A percentile compares a stretch with the other conserved stretches of the same genome.
Conservation (phyloP, 108 stramenopile species). For the Skeletonema tropicum region DNA sequence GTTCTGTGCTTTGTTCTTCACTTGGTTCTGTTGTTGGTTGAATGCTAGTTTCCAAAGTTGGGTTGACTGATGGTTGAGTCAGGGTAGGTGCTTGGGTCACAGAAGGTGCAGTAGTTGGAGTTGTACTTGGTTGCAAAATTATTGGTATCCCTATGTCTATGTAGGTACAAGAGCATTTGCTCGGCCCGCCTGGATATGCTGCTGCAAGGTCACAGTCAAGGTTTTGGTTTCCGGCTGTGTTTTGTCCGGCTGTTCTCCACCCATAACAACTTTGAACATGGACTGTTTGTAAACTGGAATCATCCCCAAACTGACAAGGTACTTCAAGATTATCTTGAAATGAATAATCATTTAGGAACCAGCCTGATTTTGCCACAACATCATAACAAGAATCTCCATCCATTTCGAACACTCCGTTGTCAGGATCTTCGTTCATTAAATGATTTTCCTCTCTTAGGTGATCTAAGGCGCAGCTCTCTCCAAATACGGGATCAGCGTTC, state of each 20-base stretch:
- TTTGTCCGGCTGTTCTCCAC: constrained; percentile 9
- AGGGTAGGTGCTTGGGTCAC: neutral
- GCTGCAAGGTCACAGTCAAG: neutral
- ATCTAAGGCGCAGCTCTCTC: constrained; percentile 11
- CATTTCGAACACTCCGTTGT: constrained; percentile 7
- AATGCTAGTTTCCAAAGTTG: neutral
- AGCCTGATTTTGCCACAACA: constrained; percentile 8
- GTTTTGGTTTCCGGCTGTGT: neutral
- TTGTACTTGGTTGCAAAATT: neutral
- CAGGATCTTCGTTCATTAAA: neutral
- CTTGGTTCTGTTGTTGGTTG: neutral
- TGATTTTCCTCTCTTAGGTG: neutral
- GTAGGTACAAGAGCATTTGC: constrained; percentile 5
- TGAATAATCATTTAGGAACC: constrained; percentile 5
- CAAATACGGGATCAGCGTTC: constrained; percentile 13
- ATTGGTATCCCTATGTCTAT: constrained; percentile 8
- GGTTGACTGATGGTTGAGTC: neutral
- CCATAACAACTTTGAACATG: constrained; percentile 11
- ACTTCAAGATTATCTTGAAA: constrained; percentile 19
- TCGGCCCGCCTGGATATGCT: constrained; percentile 1
- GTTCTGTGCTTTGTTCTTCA: too few species aligned
- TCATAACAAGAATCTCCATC: constrained; percentile 17
- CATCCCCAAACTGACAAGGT: constrained; percentile 11
- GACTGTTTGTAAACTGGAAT: neutral
- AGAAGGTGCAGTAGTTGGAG: neutral